Evolutionary conservation across 75 land plant genomes (phyloP).

Genomic region (Gnetum montanum): DNA sequence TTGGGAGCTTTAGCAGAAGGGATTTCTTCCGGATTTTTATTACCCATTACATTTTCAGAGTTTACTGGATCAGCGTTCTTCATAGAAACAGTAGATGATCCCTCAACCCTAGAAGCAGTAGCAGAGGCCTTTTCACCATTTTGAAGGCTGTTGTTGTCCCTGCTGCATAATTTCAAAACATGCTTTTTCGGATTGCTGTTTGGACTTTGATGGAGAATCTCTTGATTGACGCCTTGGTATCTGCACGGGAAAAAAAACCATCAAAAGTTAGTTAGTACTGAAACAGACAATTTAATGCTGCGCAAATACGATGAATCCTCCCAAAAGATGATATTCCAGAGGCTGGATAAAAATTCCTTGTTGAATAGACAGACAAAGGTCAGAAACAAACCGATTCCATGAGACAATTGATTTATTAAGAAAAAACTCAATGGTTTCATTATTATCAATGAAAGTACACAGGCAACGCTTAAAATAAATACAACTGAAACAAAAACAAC

Average conservation of each 20-base stretch:
- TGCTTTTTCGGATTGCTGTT: slow-evolving; percentile 1
- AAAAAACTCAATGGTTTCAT: too few relatives aligned
- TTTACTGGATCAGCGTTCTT: not conserved
- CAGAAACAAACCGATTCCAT: too few relatives aligned
- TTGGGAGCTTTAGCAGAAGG: not conserved
- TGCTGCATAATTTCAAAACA: slow-evolving; percentile 2
- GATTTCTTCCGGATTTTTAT: not conserved
- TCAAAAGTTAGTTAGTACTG: not conserved
- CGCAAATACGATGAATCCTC: too few relatives aligned
- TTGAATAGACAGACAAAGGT: too few relatives aligned
- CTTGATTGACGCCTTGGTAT: slow-evolving; percentile 4
- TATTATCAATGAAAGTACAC: too few relatives aligned
- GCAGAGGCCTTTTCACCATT: not conserved
- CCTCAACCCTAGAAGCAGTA: not conserved
- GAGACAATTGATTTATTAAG: too few relatives aligned
- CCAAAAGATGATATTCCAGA: too few relatives aligned
- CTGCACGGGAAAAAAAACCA: not conserved
- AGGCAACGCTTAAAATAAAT: too few relatives aligned
- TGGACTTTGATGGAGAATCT: slow-evolving; percentile 3
- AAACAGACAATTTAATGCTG: too few relatives aligned
- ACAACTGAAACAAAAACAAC: too few relatives aligned
- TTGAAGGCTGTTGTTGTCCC: not conserved
- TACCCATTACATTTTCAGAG: not conserved
- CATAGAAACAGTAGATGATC: slow-evolving; percentile 5
- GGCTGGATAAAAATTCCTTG: too few relatives aligned